phyloP scores from a whole-genome alignment of 2,329 filamentous ascomycete genomes.

The Colletotrichum costaricense region DNA sequence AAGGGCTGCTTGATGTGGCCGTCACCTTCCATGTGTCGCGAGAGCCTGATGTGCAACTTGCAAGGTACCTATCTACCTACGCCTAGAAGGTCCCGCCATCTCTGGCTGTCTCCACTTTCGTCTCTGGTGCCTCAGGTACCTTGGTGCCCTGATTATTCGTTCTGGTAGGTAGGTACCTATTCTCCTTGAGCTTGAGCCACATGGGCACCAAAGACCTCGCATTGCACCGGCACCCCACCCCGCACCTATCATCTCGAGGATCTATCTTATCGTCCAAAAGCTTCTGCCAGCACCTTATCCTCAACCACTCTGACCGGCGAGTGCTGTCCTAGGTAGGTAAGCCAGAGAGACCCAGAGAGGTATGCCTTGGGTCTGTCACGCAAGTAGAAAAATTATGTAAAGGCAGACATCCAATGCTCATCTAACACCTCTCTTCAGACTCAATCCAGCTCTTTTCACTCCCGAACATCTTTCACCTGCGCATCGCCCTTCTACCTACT shows the following conservation, averaged over 20 bases:
- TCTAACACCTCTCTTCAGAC: not conserved
- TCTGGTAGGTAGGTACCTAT: not conserved
- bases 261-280: conserved; percentile 14
- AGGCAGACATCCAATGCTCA: not conserved
- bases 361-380: not conserved
- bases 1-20: not conserved
- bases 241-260: conserved; percentile 9
- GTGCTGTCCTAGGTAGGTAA: conserved; percentile 4
- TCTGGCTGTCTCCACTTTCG: not conserved
- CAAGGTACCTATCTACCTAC: not conserved
- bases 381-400: not conserved
- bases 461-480: not conserved
- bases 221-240: conserved; percentile 27
- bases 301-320: conserved; percentile 1
- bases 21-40: not conserved
- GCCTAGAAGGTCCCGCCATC: not conserved
- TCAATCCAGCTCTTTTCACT: not conserved
- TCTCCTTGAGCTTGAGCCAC: not conserved
- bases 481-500: conserved; percentile 12
- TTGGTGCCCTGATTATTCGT: not conserved
- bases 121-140: not conserved
- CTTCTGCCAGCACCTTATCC: conserved; percentile 3
- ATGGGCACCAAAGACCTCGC: not conserved
- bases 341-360: conserved; percentile 4
- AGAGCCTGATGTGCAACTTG: not conserved